Evolutionary conservation across 106 monocot species (phyloP).

Genomic region (Dioscorea dumetorum): DNA sequence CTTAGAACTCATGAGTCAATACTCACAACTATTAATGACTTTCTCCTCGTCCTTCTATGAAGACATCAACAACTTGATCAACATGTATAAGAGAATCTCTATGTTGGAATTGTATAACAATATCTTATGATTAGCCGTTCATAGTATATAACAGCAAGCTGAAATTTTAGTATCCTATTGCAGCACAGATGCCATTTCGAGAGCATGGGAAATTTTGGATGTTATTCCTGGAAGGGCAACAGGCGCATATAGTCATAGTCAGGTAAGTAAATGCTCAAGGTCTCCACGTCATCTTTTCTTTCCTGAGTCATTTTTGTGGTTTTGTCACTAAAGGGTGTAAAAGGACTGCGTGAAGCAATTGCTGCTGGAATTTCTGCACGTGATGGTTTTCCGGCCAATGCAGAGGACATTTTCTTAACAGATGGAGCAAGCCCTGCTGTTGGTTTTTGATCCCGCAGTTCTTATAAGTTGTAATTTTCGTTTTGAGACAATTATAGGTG

Average conservation of each 20-base stretch:
- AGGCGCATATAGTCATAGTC: conserved; percentile 97
- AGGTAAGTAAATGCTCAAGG: conserved; percentile 28
- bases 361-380: conserved; percentile 85
- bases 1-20: too few species aligned
- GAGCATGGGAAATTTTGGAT: conserved; percentile 68
- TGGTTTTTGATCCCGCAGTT: conserved; percentile 2
- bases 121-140: too few species aligned
- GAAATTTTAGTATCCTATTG: conserved; percentile 2
- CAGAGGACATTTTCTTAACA: conserved; percentile 91
- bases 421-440: conserved; percentile 98
- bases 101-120: too few species aligned
- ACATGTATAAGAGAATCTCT: too few species aligned
- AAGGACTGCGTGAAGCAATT: conserved; percentile 89
- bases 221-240: conserved; percentile 83
- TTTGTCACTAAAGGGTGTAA: conserved; percentile 57
- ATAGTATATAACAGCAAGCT: too few species aligned
- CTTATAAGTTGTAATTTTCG: too few species aligned
- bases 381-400: conserved; percentile 82
- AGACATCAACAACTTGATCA: too few species aligned
- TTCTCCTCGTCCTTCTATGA: too few species aligned
- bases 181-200: conserved; percentile 77
- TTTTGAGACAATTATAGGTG: too few species aligned
- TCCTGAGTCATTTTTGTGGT: background rate
- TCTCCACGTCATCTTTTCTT: background rate
- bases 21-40: too few species aligned